Conservation (phyloP, 768 basidiomycete species). For the Sporobolomyces phaffii region DNA sequence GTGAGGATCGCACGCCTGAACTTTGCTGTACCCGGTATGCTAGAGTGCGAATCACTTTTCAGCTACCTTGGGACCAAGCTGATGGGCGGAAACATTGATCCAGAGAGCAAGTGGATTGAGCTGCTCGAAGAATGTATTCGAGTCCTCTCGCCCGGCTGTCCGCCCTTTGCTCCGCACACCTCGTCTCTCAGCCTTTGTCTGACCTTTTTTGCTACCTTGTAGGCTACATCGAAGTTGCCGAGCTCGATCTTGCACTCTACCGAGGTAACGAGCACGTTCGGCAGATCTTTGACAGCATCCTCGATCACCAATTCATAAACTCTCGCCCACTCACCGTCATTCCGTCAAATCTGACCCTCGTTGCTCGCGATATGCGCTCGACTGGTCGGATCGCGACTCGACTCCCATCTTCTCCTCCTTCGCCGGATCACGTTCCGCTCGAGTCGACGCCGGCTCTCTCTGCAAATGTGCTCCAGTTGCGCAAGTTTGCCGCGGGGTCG, state of each 20-base stretch:
- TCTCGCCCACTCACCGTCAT: conserved; percentile 4
- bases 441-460: background rate
- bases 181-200: too few relatives aligned
- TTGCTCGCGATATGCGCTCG: background rate
- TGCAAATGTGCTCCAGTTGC: background rate
- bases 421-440: background rate
- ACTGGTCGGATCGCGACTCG: conserved; percentile 15
- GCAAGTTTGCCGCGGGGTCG: background rate
- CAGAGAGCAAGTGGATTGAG: conserved; percentile 6
- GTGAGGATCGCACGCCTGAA: background rate
- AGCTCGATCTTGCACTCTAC: background rate
- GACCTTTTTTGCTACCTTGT: too few relatives aligned
- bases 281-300: background rate
- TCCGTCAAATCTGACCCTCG: conserved; percentile 13
- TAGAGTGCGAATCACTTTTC: too few relatives aligned
- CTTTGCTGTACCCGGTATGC: background rate
- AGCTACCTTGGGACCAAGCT: too few relatives aligned
- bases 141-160: conserved; percentile 11
- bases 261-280: background rate
- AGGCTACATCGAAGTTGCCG: conserved; percentile 24
- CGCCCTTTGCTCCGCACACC: background rate
- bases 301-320: conserved; percentile 19
- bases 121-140: conserved; percentile 8
- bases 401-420: background rate
- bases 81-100: too few relatives aligned